phyloP scores from a whole-genome alignment of 2,329 filamentous ascomycete species.

The Ophiocordyceps sinensis region DNA sequence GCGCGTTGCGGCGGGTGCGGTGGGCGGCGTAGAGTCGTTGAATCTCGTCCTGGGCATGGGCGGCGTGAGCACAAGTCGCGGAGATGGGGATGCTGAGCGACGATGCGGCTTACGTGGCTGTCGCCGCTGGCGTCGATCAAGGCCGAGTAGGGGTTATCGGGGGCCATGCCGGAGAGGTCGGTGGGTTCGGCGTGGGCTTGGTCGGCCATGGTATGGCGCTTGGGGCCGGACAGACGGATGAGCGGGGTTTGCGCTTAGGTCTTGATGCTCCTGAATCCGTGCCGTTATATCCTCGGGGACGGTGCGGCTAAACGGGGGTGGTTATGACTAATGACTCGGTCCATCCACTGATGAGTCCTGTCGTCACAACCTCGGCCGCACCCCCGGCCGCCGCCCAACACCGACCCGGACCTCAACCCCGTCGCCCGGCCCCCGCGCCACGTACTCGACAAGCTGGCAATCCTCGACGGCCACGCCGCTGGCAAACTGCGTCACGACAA shows the following conservation, averaged over 20 bases:
- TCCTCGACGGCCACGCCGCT: slow-evolving; percentile 76
- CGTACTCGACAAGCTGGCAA: slow-evolving; percentile 60
- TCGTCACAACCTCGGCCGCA: neutral
- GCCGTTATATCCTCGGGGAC: no score
- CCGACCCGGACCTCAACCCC: slow-evolving; percentile 15
- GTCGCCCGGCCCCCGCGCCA: slow-evolving; percentile 8
- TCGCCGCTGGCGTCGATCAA: slow-evolving; percentile 54
- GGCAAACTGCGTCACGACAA: slow-evolving; percentile 78
- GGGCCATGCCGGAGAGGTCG: slow-evolving; percentile 21
- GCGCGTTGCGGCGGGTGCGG: slow-evolving; percentile 57
- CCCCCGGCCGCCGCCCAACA: slow-evolving; percentile 23
- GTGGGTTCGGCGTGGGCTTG: no score
- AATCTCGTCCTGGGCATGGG: slow-evolving; percentile 39
- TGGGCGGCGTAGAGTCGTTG: slow-evolving; percentile 62
- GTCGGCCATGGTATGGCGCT: no score
- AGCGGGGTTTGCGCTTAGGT: no score
- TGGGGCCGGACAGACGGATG: no score
- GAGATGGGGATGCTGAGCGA: no score
- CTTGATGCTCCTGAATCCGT: no score
- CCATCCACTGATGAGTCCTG: no score
- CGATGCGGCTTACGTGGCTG: slow-evolving; percentile 47
- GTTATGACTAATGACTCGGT: no score
- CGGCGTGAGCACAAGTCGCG: no score
- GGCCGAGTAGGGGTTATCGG: slow-evolving; percentile 60
- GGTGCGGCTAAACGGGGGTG: no score